Base-by-base conservation (phyloP, 2,329 filamentous ascomycete species). In the Calycina marina region DNA sequence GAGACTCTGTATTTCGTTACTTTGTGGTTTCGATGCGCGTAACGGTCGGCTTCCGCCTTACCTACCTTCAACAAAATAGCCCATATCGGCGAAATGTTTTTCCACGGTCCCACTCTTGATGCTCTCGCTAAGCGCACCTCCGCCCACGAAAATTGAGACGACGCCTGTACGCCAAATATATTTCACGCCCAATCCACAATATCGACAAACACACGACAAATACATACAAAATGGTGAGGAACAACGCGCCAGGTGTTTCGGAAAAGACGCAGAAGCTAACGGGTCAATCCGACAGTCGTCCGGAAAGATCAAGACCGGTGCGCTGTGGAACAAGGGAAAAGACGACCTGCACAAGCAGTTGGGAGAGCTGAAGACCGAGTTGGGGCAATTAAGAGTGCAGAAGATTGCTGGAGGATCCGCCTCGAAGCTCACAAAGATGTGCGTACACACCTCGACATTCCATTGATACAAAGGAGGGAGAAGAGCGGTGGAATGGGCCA, bases 261-360 rank as follows among this genome's bases (percentile, higher is more conserved):
- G 13, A 14, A 18, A 17, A 24, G 13, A n/a, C 4, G n/a, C 6
- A n/a, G 11, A 31, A 13, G 18, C 18, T 14, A 25, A 32, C 13
- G 9, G 9, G 13, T 48, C 34, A 48, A 56, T 55, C 57, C 41
- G 58, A 53, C 56, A 72, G 64, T 68, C 65, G 59, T 59, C 61
- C 54, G 55, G 58, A 54, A 77, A 77, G 75, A 84, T 98, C 67
- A 96, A 94, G 81, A 77, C 88, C 63, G 75, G 74, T 68, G 74
- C 82, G 69, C 84, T 98, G 65, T 96, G 90, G 90, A 77, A 75
- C 70, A 98, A 98, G 84, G 86, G 74, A 79, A 96, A 96, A 79
- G 84, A 93, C 59, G 92, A 98, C 57, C 74, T 98, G 65, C 74
- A 75, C 60, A 93, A 90, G 75, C 85, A 93, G 66, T 77, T 94